phyloP scores from a whole-genome alignment of 108 stramenopile species.

The Licmophora abbreviata region DNA sequence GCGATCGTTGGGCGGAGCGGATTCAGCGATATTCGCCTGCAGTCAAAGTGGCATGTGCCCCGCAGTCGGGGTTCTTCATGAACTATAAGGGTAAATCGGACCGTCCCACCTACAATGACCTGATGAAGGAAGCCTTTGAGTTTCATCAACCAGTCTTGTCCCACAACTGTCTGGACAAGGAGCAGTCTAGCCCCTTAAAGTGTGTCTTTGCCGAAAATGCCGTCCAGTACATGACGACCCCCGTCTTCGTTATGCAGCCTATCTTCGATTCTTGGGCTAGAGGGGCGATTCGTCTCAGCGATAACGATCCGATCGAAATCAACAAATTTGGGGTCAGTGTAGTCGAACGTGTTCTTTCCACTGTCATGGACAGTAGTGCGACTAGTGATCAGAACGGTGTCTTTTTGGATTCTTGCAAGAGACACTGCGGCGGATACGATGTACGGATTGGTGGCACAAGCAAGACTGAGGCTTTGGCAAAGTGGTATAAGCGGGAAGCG shows the following conservation, averaged over 20 bases:
- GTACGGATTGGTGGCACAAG: neutral
- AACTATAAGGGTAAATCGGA: neutral
- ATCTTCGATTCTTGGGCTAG: neutral
- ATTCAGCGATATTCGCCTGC: neutral
- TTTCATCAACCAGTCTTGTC: neutral
- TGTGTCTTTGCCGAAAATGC: constrained; percentile 3
- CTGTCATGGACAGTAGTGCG: neutral
- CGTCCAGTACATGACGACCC: neutral
- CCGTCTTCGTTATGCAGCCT: neutral
- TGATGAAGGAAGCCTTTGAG: neutral
- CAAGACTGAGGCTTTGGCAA: neutral
- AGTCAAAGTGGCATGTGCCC: neutral
- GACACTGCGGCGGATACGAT: constrained; percentile 1
- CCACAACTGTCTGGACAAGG: neutral
- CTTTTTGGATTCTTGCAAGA: neutral
- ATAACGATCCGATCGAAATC: neutral
- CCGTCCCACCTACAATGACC: neutral
- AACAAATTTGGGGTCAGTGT: neutral
- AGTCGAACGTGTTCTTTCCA: neutral
- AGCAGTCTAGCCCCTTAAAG: neutral
- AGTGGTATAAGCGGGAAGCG: neutral
- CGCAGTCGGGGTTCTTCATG: neutral
- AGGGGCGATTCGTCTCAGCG: neutral
- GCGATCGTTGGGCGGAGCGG: neutral
- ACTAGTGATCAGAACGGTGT: neutral